These are phyloP conservation scores for Aspergillus pseudonomiae DNA, from an alignment of 2,329 filamentous ascomycete genomes.

Conservation along the genomic window DNA sequence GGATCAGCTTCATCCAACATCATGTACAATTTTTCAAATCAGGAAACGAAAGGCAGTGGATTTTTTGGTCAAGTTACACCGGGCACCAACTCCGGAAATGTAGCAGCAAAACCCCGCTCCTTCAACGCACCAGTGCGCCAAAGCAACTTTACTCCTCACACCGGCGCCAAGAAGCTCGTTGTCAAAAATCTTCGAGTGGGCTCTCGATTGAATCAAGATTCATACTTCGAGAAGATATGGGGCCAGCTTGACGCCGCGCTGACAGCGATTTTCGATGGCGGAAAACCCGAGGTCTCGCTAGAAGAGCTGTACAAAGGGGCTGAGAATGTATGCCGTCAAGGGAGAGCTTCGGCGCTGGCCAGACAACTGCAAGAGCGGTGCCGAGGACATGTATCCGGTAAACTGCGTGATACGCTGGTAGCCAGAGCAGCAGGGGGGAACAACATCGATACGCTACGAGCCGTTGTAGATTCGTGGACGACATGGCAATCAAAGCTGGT, in stretches of 20 bases:
- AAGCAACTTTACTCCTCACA: constrained; percentile 68
- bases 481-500: constrained; percentile 79
- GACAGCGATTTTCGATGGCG: constrained; percentile 69
- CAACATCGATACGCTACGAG: constrained; percentile 66
- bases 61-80: constrained; percentile 50
- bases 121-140: constrained; percentile 40
- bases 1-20: constrained; percentile 41
- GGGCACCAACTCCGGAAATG: constrained; percentile 34
- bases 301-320: constrained; percentile 89
- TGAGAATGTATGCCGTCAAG: constrained; percentile 86
- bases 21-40: constrained; percentile 58
- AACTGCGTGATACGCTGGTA: constrained; percentile 62
- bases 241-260: constrained; percentile 74
- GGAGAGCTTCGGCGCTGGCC: constrained; percentile 69
- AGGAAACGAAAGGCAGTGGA: constrained; percentile 38
- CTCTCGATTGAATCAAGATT: constrained; percentile 66
- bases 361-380: constrained; percentile 67
- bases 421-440: constrained; percentile 57
- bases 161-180: constrained; percentile 81
- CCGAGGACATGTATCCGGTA: constrained; percentile 62
- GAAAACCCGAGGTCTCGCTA: constrained; percentile 69
- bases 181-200: constrained; percentile 84
- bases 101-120: constrained; percentile 24
- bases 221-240: constrained; percentile 79
- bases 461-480: constrained; percentile 68